These are phyloP conservation scores for Candida oleophila DNA, from an alignment of 805 yeast genomes.

Conservation along the genomic window DNA sequence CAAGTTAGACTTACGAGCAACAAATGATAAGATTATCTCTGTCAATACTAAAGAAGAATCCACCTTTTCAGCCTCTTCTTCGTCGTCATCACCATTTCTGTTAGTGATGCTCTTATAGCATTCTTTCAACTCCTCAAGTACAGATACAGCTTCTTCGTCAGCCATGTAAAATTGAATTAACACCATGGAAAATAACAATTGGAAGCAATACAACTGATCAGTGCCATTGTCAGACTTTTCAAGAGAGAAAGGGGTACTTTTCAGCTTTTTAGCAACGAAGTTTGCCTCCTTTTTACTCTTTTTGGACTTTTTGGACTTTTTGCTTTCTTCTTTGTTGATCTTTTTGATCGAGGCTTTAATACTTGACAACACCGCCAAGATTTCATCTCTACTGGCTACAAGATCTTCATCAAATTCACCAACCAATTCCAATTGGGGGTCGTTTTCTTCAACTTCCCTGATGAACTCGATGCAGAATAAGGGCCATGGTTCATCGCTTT, in stretches of 20 bases:
- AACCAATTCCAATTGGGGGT: constrained; percentile 18
- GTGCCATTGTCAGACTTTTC: constrained; percentile 15
- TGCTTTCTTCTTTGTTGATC: constrained; percentile 35
- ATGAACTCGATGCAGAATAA: constrained; percentile 45
- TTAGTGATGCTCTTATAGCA: constrained; percentile 52
- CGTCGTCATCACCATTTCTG: constrained; percentile 17
- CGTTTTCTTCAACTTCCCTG: constrained; percentile 19
- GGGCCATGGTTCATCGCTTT: constrained; percentile 60
- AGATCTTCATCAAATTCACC: constrained; percentile 61
- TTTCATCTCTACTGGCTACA: constrained; percentile 43
- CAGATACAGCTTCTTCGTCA: constrained; percentile 70
- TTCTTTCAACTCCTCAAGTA: constrained; percentile 67
- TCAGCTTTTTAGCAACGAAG: too few relatives aligned
- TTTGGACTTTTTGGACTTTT: constrained; percentile 11
- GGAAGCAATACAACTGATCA: constrained; percentile 62
- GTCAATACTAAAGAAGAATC: constrained; percentile 36
- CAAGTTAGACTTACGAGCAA: constrained; percentile 35
- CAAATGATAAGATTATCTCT: constrained; percentile 46
- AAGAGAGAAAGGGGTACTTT: too few relatives aligned
- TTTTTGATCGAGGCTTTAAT: constrained; percentile 21
- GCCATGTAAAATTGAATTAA: constrained; percentile 76
- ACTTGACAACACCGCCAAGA: constrained; percentile 44
- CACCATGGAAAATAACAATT: constrained; percentile 73
- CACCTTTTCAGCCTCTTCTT: constrained; percentile 33
- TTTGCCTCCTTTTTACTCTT: too few relatives aligned